phyloP scores from a whole-genome alignment of 768 basidiomycete genomes.

The Naganishia kalamii region DNA sequence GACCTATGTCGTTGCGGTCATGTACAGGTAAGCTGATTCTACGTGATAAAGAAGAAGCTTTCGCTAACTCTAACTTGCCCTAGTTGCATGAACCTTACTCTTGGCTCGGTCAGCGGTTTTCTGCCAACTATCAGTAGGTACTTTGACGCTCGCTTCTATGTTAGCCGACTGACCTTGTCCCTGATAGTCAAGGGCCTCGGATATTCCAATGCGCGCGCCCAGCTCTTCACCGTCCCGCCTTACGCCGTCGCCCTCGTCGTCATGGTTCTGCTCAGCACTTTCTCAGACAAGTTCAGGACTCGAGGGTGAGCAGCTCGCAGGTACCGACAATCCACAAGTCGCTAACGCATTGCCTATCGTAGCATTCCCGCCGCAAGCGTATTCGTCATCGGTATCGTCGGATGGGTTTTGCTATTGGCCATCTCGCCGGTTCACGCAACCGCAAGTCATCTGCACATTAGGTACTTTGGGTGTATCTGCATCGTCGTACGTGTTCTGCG shows the following conservation, averaged over 20 bases:
- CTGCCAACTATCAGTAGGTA: slow-evolving; percentile 44
- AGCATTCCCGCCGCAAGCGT: slow-evolving; percentile 37
- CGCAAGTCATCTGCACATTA: slow-evolving; percentile 33
- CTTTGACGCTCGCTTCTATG: neutral
- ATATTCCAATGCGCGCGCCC: slow-evolving; percentile 33
- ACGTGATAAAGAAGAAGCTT: slow-evolving; percentile 12
- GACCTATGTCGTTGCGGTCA: slow-evolving; percentile 41
- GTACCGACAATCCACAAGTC: neutral
- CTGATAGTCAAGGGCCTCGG: slow-evolving; percentile 42
- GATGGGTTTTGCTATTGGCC: slow-evolving; percentile 43
- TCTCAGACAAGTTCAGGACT: slow-evolving; percentile 38
- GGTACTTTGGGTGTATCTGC: slow-evolving; percentile 48
- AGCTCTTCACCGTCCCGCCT: slow-evolving; percentile 47
- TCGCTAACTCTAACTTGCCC: slow-evolving; percentile 21
- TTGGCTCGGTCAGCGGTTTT: slow-evolving; percentile 40
- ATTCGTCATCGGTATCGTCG: slow-evolving; percentile 44
- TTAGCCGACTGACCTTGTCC: neutral
- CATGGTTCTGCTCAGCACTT: slow-evolving; percentile 38
- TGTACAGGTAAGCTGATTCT: slow-evolving; percentile 24
- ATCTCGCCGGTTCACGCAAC: slow-evolving; percentile 35
- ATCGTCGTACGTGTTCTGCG: slow-evolving; percentile 35
- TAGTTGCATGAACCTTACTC: slow-evolving; percentile 44
- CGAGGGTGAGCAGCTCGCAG: slow-evolving; percentile 26
- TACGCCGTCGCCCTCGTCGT: slow-evolving; percentile 48
- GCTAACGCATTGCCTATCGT: neutral